These are phyloP conservation scores for Alternaria infectoria DNA, from an alignment of 2,329 filamentous ascomycete species.

Conservation along the genomic window DNA sequence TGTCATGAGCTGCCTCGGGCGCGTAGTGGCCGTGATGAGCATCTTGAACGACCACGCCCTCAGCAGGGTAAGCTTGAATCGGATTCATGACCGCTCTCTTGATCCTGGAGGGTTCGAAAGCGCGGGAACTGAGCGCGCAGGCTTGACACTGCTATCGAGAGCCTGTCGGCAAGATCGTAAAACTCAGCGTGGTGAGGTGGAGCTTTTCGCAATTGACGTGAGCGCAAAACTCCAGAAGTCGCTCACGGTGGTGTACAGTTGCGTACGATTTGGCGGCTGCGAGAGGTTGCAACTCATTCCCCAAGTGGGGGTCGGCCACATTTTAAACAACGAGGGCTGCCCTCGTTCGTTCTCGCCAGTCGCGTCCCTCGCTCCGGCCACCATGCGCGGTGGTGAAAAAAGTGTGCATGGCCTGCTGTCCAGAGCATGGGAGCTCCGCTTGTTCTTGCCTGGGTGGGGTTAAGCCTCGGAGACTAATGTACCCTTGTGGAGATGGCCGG, in stretches of 20 bases:
- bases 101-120: neutral
- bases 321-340: constrained; percentile 22
- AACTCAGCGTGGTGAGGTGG: constrained; percentile 16
- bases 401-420: constrained; percentile 25
- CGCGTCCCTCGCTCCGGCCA: constrained; percentile 7
- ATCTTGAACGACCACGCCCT: constrained; percentile 20
- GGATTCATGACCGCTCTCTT: constrained; percentile 13
- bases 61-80: constrained; percentile 16
- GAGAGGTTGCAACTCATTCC: constrained; percentile 1
- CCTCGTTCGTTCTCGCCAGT: neutral
- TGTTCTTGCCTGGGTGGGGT: constrained; percentile 12
- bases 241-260: constrained; percentile 37
- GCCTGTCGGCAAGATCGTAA: neutral
- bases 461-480: constrained; percentile 23
- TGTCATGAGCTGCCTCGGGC: constrained; percentile 17
- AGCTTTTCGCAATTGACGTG: constrained; percentile 46
- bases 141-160: neutral
- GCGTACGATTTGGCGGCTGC: constrained; percentile 6
- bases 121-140: neutral
- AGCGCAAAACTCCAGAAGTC: constrained; percentile 53
- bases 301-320: constrained; percentile 24
- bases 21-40: constrained; percentile 26
- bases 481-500: constrained; percentile 2
- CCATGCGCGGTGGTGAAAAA: constrained; percentile 21
- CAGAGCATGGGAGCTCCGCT: constrained; percentile 14